Evolutionary conservation across 2,329 filamentous ascomycete species (phyloP), one percentile per base, ranked within the genome.

Genomic region (Hypoxylon rubiginosum): DNA sequence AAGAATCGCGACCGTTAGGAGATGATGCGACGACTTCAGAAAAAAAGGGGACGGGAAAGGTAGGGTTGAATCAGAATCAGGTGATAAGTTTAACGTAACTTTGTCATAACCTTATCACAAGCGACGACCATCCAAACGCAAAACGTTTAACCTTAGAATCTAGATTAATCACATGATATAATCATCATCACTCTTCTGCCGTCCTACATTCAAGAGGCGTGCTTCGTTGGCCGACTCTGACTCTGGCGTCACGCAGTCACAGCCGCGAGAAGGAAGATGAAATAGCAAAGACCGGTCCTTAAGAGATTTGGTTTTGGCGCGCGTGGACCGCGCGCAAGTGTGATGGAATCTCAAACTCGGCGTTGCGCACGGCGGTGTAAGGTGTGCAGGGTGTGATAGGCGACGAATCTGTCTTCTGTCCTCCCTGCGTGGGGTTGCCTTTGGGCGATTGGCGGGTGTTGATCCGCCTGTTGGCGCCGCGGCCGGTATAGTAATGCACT

Each of bases 391-490:
- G 53, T 65, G 66, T 69, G 66, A 69, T 62, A 63, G 57, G 59
- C 48, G 62, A 65, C 62, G 56, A 69, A 67, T 67, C 55, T 62
- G 60, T 55, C 46, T 55, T 63, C 55, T 62, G 60, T 55, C 46
- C 52, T 63, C 50, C 52, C 66, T 56, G 66, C 68, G 66, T 69
- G 66, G 68, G 68, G 68, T 67, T 58, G 43, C 54, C 54, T 51
- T 43, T 61, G 62, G 63, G 56, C 67, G 62, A 71, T 71, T 71
- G 69, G 67, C 66, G 62, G 62, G 51, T 30, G 43, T 41, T 53
- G 49, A n/a, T 62, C 54, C 55, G 62, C 58, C 57, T 69, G 62
- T 71, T 70, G 69, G 67, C 69, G 69, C 67, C 61, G 62, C 60
- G 28, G 62, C 64, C 62, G 64, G 64, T 57, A 58, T 65, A 64